Evolutionary conservation across 2,329 filamentous ascomycete species (phyloP), one percentile per base, ranked within the genome.

Genomic region (Aureobasidium sp.): DNA sequence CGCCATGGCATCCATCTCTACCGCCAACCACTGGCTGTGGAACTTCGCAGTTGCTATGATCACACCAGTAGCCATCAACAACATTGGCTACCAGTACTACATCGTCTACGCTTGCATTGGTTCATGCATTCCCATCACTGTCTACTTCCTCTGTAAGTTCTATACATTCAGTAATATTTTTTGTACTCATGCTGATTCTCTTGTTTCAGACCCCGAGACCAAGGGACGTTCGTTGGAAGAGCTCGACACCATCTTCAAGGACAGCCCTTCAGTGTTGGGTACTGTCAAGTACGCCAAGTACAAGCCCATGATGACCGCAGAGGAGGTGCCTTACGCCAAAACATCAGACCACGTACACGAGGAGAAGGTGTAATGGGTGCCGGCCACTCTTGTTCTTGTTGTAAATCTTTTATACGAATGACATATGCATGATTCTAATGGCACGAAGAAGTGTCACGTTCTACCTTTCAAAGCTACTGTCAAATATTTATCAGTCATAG

Each of bases 1-100:
- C 63, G 77, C 80, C 22, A 84, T 85, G 77, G 79, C 80, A 1
- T 79, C 79, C 37, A 80, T 85, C 44, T 81, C 79, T 0, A 84
- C 82, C 0, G 82, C 79, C 0, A 81, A 79, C 65, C 78, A 80
- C 65, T 82, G 80, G 80, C 73, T 81, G 25, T 80, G 77, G 76
- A 74, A 69, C 64, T 71, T 71, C 25, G 57, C 27, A 2, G 56
- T 59, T 4, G 44, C 44, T 22, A 59, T 59, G 56, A 71, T 78
- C 51, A 79, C 76, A 0, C 78, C 76, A 3, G 75, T 80, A 8
- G 79, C 78, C 11, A 77, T 81, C 51, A 72, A 76, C 58, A 79
- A 71, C 2, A 82, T 86, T 62, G 78, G 77, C 17, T 84, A 78
- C 71, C 70, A 73, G 63, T 82, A 80, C 70, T 82, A 80, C 69